Base-by-base conservation (phyloP, 148 eudicot species). In the Pharnaceum exiguum region DNA sequence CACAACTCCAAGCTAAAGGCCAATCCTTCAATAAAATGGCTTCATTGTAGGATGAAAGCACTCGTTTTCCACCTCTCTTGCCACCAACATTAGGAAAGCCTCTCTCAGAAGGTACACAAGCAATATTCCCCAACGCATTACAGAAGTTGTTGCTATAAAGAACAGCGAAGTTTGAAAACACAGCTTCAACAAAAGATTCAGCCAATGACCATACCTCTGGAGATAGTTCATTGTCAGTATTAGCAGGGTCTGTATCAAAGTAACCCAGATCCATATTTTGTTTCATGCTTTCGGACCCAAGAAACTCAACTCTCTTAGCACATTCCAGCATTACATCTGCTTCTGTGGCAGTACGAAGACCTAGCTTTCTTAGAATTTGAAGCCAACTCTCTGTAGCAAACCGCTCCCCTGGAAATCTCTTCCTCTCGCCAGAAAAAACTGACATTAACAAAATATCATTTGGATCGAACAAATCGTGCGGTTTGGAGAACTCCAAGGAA, bases 1-100 rank as follows among this genome's bases (percentile, higher is more conserved):
- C 83, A 83, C 66, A 79, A 60, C 90, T 85, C 98, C 98, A 93
- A 46, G 95, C 99, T 66, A 88, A 79, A 51, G 99, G 85, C 99
- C 99, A 93, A 71, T 93, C 99, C 69, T 86, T 85, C 67, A 86
- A 69, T 46, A 93, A 45, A 55, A 93, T 83, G 65, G 91, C 89
- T 66, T 89, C 91, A 75, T 68, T 70, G 26, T 88, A 93, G 28
- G 99, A 85, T 66, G 87, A 74, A 28, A 93, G 86, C 65, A 93
- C 96, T 68, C 91, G 81, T 56, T 82, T 89, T 71, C 84, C 86
- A 67, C 95, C 89, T 72, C 80, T 79, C 76, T 72, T 85, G 54
- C 96, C 95, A 50, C 87, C 86, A 55, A 77, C 63, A 69, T 84
- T 79, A 51, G 99, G 99, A 70, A 93, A 89, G 35, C 99, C 99